phyloP scores from a whole-genome alignment of 2,329 filamentous ascomycete genomes.

The Madurella mycetomatis region DNA sequence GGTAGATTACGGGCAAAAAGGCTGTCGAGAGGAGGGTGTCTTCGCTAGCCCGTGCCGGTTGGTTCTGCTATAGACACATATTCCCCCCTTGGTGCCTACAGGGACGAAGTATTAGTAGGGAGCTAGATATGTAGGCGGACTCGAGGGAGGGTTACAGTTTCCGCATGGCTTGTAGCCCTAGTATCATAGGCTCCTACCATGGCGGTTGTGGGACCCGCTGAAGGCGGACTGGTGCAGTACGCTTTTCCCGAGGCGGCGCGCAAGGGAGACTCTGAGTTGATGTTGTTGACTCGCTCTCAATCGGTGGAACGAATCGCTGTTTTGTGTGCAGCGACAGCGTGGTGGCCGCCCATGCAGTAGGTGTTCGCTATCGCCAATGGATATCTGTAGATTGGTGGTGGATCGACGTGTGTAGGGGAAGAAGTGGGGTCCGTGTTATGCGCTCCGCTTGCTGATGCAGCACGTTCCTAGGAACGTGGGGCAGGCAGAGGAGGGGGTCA shows the following conservation, averaged over 20 bases:
- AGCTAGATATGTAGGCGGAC: not conserved
- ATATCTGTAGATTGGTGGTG: too few species aligned
- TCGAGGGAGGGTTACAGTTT: slow-evolving; percentile 10
- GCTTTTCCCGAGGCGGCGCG: not conserved
- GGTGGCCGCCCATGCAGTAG: not conserved
- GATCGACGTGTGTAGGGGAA: too few species aligned
- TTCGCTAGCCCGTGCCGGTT: slow-evolving; percentile 10
- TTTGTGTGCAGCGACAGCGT: not conserved
- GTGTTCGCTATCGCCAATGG: not conserved
- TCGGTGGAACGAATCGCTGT: not conserved
- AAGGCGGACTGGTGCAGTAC: not conserved
- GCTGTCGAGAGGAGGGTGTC: slow-evolving; percentile 13
- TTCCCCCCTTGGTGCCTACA: slow-evolving; percentile 10
- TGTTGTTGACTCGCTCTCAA: not conserved
- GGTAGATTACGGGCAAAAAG: slow-evolving; percentile 10
- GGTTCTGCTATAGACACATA: slow-evolving; percentile 18
- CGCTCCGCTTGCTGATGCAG: too few species aligned
- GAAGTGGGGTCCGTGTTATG: too few species aligned
- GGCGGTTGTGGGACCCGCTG: too few species aligned
- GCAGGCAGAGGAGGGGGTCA: too few species aligned
- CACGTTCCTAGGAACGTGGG: too few species aligned
- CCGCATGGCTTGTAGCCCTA: slow-evolving; percentile 19
- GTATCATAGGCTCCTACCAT: slow-evolving; percentile 7
- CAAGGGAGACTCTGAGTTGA: too few species aligned
- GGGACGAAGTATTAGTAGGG: not conserved